Base-by-base conservation (phyloP, 1,284 basidiomycete species). In the Ganoderma lucidum region DNA sequence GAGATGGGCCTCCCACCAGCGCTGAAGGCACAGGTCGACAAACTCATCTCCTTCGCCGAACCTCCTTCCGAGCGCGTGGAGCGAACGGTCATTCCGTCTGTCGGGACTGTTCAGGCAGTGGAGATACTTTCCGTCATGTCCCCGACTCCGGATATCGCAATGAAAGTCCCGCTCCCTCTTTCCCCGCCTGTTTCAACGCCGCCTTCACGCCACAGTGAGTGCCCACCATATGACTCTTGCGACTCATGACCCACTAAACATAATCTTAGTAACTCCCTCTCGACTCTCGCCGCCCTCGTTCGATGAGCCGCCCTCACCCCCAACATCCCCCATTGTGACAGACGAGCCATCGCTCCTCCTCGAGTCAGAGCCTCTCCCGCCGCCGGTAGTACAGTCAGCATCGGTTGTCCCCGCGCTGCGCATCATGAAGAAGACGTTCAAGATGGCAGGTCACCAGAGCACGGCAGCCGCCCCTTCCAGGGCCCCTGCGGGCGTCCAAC, bases 381-480 rank as follows among this genome's bases (percentile, higher is more conserved):
- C 72, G 32, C 66, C 68, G 5, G 66, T 75, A 44, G 32, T 12
- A n/a, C 56, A 59, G 35, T 77, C 78, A 12, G 73, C 78, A 6
- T 79, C 82, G 2, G 14, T 39, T 61, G 78, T 86, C 15, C 84
- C 83, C 55, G 86, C 84, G 32, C 74, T 86, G 51, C 83, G 82
- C 37, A 85, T 87, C 56, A 78, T 86, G 30, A 89, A 88, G 76
- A 81, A 79, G 71, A 71, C 79, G 2, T 75, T 72, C 67, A 76
- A 73, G 66, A 23, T 76, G 32, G 76, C 76, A 32, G 65, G 67
- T 3, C 73, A 69, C 19, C 64, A 65, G 55, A 65, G 66, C 45
- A 63, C 45, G 6, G 37, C 42, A 3, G 14, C 56, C 15, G 51
- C 41, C 3, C 48, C 68, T 17, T 23, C 62, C 28, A 60, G 51